Evolutionary conservation across 2,329 filamentous ascomycete species (phyloP).

Genomic region (Plenodomus lindquistii): DNA sequence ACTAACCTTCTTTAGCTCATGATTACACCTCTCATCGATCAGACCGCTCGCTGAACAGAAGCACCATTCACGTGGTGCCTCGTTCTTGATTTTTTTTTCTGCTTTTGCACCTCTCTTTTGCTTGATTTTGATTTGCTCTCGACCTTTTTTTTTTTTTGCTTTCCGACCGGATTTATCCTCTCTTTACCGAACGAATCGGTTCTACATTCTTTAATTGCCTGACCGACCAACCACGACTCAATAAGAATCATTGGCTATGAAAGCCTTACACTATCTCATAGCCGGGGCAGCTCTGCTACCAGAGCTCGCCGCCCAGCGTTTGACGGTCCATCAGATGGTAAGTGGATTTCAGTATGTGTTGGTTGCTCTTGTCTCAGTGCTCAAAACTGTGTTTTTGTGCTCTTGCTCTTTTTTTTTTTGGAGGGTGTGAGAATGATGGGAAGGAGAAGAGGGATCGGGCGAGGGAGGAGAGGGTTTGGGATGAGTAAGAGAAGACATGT

Average conservation of each 20-base stretch:
- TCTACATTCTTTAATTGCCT: neutral
- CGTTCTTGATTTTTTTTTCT: neutral
- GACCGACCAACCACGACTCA: neutral
- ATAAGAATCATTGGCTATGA: slow-evolving; percentile 10
- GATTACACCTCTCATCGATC: neutral
- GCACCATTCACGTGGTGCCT: no score
- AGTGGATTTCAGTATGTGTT: neutral
- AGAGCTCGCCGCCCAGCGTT: neutral
- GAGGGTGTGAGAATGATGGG: no score
- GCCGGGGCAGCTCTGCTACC: slow-evolving; percentile 16
- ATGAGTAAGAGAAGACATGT: no score
- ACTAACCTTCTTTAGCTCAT: slow-evolving; percentile 1
- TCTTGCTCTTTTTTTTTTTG: neutral
- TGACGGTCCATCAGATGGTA: neutral
- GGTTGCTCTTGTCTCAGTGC: neutral
- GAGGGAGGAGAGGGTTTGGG: no score
- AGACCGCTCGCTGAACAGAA: neutral
- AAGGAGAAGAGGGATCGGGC: no score
- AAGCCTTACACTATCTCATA: slow-evolving; percentile 19
- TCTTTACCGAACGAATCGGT: slow-evolving; percentile 1
- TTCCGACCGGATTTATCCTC: neutral
- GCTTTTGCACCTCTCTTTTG: neutral
- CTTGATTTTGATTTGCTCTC: neutral
- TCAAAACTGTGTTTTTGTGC: neutral
- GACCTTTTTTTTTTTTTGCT: neutral